A percentile compares a stretch with the other conserved stretches of the same genome.
phyloP scores from a whole-genome alignment of 345 rosid genomes.

The Aurinia saxatilis region DNA sequence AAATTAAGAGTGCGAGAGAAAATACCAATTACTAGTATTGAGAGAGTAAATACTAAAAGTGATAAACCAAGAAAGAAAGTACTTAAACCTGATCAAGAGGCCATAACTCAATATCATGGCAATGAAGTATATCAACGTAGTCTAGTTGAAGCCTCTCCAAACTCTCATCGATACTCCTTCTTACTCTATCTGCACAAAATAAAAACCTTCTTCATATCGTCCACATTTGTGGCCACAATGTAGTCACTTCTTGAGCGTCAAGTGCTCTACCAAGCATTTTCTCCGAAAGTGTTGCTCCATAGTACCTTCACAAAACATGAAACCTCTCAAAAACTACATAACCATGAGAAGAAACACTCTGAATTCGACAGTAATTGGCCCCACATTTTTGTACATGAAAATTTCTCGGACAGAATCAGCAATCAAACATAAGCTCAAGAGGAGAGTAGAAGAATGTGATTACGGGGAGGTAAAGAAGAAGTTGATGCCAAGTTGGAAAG shows the following conservation, averaged over 20 bases:
- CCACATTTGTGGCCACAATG: constrained; percentile 91
- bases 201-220: constrained; percentile 71
- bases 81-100: constrained; percentile 73
- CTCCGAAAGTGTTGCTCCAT: constrained; percentile 88
- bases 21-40: no score
- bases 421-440: no score
- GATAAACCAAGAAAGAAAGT: neutral
- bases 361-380: neutral
- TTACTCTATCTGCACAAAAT: constrained; percentile 88
- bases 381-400: neutral
- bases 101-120: constrained; percentile 86
- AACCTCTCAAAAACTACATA: neutral
- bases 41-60: neutral
- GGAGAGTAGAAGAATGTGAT: constrained; percentile 1
- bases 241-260: constrained; percentile 65
- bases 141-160: constrained; percentile 81
- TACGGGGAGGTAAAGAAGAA: constrained; percentile 99
- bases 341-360: neutral
- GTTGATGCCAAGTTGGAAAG: constrained; percentile 82
- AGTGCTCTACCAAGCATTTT: constrained; percentile 85
- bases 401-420: neutral
- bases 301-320: constrained; percentile 38
- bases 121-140: constrained; percentile 82
- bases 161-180: constrained; percentile 78
- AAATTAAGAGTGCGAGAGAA: no score